Percentiles rank a stretch among this genome's conserved stretches.
Conservation (phyloP, 31 red algal species). For the Odonthalia washingtoniensis region DNA sequence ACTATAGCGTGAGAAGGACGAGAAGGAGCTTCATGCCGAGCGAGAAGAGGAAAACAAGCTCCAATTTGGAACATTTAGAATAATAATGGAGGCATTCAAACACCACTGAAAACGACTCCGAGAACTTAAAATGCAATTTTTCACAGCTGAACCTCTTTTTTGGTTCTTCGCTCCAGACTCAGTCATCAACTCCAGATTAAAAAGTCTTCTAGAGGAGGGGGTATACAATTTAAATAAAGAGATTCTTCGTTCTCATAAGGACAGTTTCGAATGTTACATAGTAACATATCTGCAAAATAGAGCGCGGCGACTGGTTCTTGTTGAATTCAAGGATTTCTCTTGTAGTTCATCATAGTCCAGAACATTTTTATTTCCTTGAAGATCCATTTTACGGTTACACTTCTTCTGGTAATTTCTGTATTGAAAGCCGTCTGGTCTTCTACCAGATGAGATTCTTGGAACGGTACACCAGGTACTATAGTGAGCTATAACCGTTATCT, state of each 20-base stretch:
- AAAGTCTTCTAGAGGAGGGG: conserved; percentile 22
- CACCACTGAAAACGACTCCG: no score
- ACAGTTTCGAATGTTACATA: conserved; percentile 11
- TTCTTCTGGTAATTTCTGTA: not conserved
- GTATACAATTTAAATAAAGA: conserved; percentile 19
- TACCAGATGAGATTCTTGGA: not conserved
- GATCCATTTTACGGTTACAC: conserved; percentile 42
- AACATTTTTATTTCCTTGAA: conserved; percentile 40
- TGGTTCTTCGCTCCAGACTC: no score
- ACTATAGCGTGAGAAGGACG: not conserved
- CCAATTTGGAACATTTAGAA: conserved; percentile 16
- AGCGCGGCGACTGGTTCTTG: not conserved
- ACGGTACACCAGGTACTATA: conserved; percentile 1
- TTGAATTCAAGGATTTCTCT: not conserved
- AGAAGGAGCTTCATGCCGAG: not conserved
- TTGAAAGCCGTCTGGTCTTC: conserved; percentile 21
- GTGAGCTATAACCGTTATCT: not conserved
- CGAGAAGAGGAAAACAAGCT: conserved; percentile 23
- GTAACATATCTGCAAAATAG: not conserved
- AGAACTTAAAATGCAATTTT: no score
- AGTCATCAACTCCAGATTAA: no score
- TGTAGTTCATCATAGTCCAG: conserved; percentile 17
- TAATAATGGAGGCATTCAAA: conserved; percentile 42
- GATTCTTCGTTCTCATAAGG: conserved; percentile 9
- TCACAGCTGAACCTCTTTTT: no score